Percentiles rank a stretch among this genome's conserved stretches.
Conservation (phyloP, 1,284 basidiomycete genomes). For the Puccinia hordei region DNA sequence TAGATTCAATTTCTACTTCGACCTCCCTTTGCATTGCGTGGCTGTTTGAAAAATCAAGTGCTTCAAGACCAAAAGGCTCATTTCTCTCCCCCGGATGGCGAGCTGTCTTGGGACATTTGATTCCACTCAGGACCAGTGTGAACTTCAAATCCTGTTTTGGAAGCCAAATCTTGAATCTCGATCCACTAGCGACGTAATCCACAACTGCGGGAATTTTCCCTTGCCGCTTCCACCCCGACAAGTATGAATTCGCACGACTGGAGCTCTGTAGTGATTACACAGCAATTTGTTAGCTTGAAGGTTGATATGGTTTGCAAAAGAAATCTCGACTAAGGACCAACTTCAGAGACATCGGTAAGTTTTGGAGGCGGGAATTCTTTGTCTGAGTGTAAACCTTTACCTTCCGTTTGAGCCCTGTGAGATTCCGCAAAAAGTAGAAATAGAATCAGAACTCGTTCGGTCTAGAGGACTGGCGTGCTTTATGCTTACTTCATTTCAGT, state of each 20-base stretch:
- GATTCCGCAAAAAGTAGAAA: slow-evolving; percentile 60
- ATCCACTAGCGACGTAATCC: slow-evolving; percentile 89
- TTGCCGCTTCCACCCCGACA: slow-evolving; percentile 86
- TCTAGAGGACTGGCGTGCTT: background rate
- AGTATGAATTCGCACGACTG: slow-evolving; percentile 75
- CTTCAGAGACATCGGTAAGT: slow-evolving; percentile 88
- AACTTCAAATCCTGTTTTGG: slow-evolving; percentile 65
- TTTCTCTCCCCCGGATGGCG: slow-evolving; percentile 76
- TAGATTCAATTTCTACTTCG: slow-evolving; percentile 83
- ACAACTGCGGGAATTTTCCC: slow-evolving; percentile 82
- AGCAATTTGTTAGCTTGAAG: background rate
- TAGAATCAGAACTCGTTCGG: slow-evolving; percentile 33
- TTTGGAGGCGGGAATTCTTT: slow-evolving; percentile 73
- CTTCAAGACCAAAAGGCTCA: slow-evolving; percentile 84
- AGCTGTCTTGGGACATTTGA: slow-evolving; percentile 61
- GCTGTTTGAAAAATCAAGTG: slow-evolving; percentile 75
- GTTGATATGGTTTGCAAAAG: slow-evolving; percentile 50
- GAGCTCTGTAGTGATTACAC: slow-evolving; percentile 64
- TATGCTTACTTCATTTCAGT: slow-evolving; percentile 81
- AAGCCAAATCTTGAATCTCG: slow-evolving; percentile 86
- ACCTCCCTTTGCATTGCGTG: slow-evolving; percentile 91
- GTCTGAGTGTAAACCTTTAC: slow-evolving; percentile 86
- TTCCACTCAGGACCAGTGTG: slow-evolving; percentile 58
- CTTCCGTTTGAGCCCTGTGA: slow-evolving; percentile 68
- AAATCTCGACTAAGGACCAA: slow-evolving; percentile 55